Evolutionary conservation across 345 rosid genomes (phyloP).

Genomic region (Gossypium longicalyx): DNA sequence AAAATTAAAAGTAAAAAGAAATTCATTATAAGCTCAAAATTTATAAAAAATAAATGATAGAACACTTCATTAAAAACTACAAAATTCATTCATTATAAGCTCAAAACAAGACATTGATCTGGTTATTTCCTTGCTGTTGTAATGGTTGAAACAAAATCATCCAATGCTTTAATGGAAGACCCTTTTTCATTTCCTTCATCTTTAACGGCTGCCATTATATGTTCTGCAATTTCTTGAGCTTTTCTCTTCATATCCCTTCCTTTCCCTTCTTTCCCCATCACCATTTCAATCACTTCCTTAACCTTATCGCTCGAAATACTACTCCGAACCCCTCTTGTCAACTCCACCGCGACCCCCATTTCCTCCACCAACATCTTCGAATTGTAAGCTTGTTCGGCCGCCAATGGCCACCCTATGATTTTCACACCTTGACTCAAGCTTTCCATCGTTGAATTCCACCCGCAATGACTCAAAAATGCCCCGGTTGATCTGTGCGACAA

Average conservation of each 20-base stretch:
- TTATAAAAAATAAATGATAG: too few species aligned
- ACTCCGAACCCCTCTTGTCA: slow-evolving; percentile 35
- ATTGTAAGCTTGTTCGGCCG: slow-evolving; percentile 44
- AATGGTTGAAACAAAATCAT: slow-evolving; percentile 26
- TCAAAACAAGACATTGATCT: background rate
- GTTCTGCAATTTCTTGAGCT: slow-evolving; percentile 25
- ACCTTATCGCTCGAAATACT: slow-evolving; percentile 15
- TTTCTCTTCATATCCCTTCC: slow-evolving; percentile 40
- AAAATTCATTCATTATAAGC: background rate
- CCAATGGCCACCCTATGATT: slow-evolving; percentile 54
- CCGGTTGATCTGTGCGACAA: slow-evolving; percentile 40
- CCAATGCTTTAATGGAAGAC: slow-evolving; percentile 30
- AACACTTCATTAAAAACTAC: too few species aligned
- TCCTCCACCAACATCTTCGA: slow-evolving; percentile 51
- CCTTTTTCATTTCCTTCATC: slow-evolving; percentile 30
- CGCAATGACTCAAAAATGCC: slow-evolving; percentile 49
- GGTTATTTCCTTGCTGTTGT: background rate
- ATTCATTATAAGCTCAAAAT: too few species aligned
- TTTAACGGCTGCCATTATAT: slow-evolving; percentile 23
- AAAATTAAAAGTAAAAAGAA: too few species aligned
- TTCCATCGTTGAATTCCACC: slow-evolving; percentile 56
- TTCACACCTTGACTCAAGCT: slow-evolving; percentile 54
- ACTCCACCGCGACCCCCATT: slow-evolving; percentile 43
- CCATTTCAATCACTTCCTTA: slow-evolving; percentile 33
- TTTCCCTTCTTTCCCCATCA: slow-evolving; percentile 31